Conservation (phyloP, 495 filamentous ascomycete genomes). For the Aspergillus baeticus region DNA sequence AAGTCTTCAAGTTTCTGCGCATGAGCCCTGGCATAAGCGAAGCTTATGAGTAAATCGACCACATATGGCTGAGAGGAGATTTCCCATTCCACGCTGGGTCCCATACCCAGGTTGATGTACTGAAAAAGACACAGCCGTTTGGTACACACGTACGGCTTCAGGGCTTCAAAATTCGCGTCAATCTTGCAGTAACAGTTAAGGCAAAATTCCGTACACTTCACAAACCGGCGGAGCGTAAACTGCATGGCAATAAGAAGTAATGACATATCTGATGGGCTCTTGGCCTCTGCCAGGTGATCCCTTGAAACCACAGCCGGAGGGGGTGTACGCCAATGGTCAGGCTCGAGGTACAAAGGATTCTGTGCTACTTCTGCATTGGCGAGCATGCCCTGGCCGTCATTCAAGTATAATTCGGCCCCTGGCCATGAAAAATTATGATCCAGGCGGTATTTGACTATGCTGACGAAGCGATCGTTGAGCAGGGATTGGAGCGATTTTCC, state of each 20-base stretch:
- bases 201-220: conserved; percentile 85
- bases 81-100: conserved; percentile 81
- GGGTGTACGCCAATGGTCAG: conserved; percentile 27
- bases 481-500: conserved; percentile 70
- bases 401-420: conserved; percentile 62
- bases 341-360: conserved; percentile 12
- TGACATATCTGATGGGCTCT: conserved; percentile 34
- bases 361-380: conserved; percentile 2
- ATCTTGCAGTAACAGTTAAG: conserved; percentile 79
- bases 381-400: conserved; percentile 39
- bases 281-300: conserved; percentile 51
- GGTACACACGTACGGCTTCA: conserved; percentile 89
- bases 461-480: conserved; percentile 64
- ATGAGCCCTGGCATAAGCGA: conserved; percentile 67
- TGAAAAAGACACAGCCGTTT: conserved; percentile 82
- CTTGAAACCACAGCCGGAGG: conserved; percentile 33
- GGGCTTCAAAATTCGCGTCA: conserved; percentile 70
- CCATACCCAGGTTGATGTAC: conserved; percentile 86
- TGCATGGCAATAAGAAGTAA: conserved; percentile 78
- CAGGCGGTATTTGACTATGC: conserved; percentile 60
- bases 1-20: conserved; percentile 53
- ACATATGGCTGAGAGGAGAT: conserved; percentile 78
- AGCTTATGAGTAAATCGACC: conserved; percentile 80
- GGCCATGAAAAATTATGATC: conserved; percentile 61
- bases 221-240: conserved; percentile 75